Evolutionary conservation across 352 stramenopile species (phyloP).

Genomic region (Aphanomyces euteiches): DNA sequence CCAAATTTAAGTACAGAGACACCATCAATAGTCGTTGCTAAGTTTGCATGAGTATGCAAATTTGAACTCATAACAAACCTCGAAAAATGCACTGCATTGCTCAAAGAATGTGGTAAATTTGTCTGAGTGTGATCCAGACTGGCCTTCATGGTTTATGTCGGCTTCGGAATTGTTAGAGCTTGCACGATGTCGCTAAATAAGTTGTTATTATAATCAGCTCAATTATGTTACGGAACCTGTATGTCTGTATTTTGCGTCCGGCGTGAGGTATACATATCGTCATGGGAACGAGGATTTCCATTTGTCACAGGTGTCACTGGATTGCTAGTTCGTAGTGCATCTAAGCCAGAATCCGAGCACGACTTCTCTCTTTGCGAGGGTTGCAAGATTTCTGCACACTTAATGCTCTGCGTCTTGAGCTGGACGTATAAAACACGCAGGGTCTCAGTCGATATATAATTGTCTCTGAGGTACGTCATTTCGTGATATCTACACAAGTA

Average conservation of each 20-base stretch:
- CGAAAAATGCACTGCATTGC: slow-evolving; percentile 24
- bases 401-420: slow-evolving; percentile 21
- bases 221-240: slow-evolving; percentile 10
- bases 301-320: neutral
- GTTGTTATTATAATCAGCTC: neutral
- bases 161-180: slow-evolving; percentile 12
- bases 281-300: neutral
- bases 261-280: neutral
- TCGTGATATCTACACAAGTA: slow-evolving; percentile 16
- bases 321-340: neutral
- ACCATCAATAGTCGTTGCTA: slow-evolving; percentile 23
- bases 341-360: slow-evolving; percentile 19
- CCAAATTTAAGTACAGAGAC: slow-evolving; percentile 14
- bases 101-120: slow-evolving; percentile 16
- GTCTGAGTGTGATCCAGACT: neutral
- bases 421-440: slow-evolving; percentile 15
- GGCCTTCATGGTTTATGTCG: neutral
- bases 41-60: neutral
- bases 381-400: slow-evolving; percentile 17
- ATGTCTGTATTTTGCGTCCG: neutral
- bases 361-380: slow-evolving; percentile 8
- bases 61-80: slow-evolving; percentile 3
- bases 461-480: slow-evolving; percentile 14
- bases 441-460: slow-evolving; percentile 4
- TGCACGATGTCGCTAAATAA: neutral